Evolutionary conservation across 306 rosid species (phyloP), one percentile per base, ranked within the genome.

Genomic region (Trichosanthes cucumerina): DNA sequence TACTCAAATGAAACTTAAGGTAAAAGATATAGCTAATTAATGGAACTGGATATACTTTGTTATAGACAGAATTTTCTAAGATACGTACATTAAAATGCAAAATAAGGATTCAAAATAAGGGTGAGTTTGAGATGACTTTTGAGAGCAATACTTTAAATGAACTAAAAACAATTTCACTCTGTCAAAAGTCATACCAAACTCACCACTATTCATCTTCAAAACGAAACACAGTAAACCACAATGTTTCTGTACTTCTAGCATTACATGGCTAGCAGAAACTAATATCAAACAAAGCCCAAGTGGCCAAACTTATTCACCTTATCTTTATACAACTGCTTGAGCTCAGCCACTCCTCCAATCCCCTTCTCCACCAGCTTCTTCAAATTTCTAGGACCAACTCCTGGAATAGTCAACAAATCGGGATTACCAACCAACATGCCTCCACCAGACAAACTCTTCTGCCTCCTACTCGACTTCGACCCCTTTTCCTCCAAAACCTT

Each of bases 351-450:
- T 64, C 97, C 97, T 16, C 87, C 94, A 57, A 95, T 88, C 38
- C 98, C 97, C 72, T 95, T 95, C 80, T 84, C 86, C 53, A 92
- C 88, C 62, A 95, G 91, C 84, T 95, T 95, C 82, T 84, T 86
- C 87, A 92, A 83, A 87, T 95, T 95, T 73, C 97, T 88, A 21
- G 96, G 98, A 60, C 98, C 97, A 38, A 95, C 97, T 1, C 97
- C 98, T 0, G 97, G 97, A 84, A 95, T 92, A 2, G 97, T 85
- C 90, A 95, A 73, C 87, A 95, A 89, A 79, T 95, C 97, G 53
- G 98, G 97, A 81, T 84, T 89, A n/a, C 88, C 85, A 0, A 83
- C 79, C 23, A 82, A 19, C 21, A 79, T 78, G 24, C 83, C 84
- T 41, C 85, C 84, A 59, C 54, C 50, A 5, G 87, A 68, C 18